Evolutionary conservation across 768 basidiomycete genomes (phyloP), one percentile per base, ranked within the genome.

Genomic region (Russula brevipes): DNA sequence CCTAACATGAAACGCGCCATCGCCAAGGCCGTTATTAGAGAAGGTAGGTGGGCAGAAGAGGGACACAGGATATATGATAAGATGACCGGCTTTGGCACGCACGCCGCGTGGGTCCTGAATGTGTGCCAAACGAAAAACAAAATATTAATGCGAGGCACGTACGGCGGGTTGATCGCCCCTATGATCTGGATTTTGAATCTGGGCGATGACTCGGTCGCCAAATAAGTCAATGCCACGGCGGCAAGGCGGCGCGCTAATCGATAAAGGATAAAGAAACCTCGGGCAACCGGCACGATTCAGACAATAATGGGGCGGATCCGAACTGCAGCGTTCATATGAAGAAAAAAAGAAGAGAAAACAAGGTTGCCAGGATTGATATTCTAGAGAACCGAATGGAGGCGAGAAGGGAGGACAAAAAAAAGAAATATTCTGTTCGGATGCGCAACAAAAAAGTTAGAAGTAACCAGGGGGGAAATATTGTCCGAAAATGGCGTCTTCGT

Each of bases 241-340:
- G 55, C n/a, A 57, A 57, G 39, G 31, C 54, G 31, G 54, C 54
- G 54, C 54, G 54, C 54, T 46, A 19, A 57, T 57, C 44, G 55
- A 56, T 24, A 24, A 24, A 24, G 24, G 24, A 24, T 24, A 24
- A 24, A 16, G 1, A 9, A 17, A n/a, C 7, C 10, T 46, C 39
- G 39, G 54, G 44, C 24, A 55, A 44, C 30, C n/a, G 54, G 41
- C 16, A 30, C 36, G 54, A 30, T 5, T 5, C 38, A 16, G 24
- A 19, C 17, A 24, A 24, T 24, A 24, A 24, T 24, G 24, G 24
- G 38, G 16, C 17, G 31, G 46, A 30, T n/a, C 46, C 46, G 36
- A 58, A 58, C 46, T 31, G 36, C 31, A n/a, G 16, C 36, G 50
- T 30, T 24, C 24, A 24, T 24, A 24, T 24, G 24, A 16, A 12